Base-by-base conservation (phyloP, 1,284 basidiomycete species). In the Mrakiaceae sp. region DNA sequence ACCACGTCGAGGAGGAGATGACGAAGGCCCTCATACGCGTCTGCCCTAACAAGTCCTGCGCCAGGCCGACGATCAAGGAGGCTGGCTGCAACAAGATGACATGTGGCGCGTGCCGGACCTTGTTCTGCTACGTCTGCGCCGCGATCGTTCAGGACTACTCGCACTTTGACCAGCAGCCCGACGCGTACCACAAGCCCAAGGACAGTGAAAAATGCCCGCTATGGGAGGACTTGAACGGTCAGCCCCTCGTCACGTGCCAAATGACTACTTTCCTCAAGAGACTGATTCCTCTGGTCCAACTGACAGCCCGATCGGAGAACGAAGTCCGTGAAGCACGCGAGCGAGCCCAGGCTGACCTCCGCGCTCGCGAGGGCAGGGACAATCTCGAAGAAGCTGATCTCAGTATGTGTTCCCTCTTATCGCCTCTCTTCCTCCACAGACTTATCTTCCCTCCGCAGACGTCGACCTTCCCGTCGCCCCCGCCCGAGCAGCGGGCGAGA, bases 1-100 rank as follows among this genome's bases (percentile, higher is more conserved):
- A 93, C 76, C 73, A 80, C 0, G 80, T 94, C 49, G 90, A 93
- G 72, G 90, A 94, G 73, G 90, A 90, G 4, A 92, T 94, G 90
- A 88, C 88, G 48, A 80, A 81, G 59, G 90, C 90, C 2, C 78
- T 92, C 46, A 87, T 90, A 82, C 81, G 90, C 50, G 86, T 85
- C 68, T 94, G 90, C 74, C 90, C 90, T 0, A 85, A 84, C 27
- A 1, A 58, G 8, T 70, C 69, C 44, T 77, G 76, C 66, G 43
- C 62, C 2, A 73, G 74, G 62, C 70, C 76, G 0, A 75, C 73
- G 57, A 64, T 76, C 64, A 77, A 77, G 58, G 73, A 74, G 50
- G 58, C 57, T 0, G 76, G 68, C 6, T 73, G 71, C 63, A 71
- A 70, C 70, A 90, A 88, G 82, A 50, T 91, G 88, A 70, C 79